Base-by-base conservation (phyloP, 768 basidiomycete species). In the Agrocybe praecox region DNA sequence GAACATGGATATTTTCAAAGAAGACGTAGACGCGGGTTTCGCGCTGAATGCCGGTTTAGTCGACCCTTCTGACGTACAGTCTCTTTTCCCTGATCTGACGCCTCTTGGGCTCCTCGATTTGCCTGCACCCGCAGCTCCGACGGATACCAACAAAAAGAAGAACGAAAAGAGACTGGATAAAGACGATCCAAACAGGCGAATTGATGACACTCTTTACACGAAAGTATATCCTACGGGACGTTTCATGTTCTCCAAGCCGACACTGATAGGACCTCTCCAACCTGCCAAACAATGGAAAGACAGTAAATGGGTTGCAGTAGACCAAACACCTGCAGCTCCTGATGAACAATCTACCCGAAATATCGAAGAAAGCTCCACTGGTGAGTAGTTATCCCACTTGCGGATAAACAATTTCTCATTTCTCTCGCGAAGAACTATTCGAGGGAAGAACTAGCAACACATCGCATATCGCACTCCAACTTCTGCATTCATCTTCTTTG, bases 81-180 rank as follows among this genome's bases (percentile, higher is more conserved):
- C 89, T 29, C 83, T 98, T 42, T 97, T 97, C 69, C 94, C 95
- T 0, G 96, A 97, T 54, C 80, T 96, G 11, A 82, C 83, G 32
- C 81, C 86, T 11, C 76, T 85, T 40, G 75, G 74, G 11, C 74
- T 91, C 51, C 72, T 84, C 29, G 87, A 88, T 52, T 62, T 81
- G 58, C 60, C 77, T 63, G 67, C 72, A 18, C 58, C 68, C 47
- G 34, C 64, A 22, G 62, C 69, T n/a, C 61, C 63, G 29, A 48
- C 62, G 2, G 55, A 67, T n/a, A 40, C 12, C 46, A 73, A 74
- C 47, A 79, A 72, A 70, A 87, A 77, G 69, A 83, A 81, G 51
- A 80, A 81, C 36, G 88, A 84, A 56, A 88, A 85, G 61, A 80
- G 79, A 59, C 78, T 75, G 52, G 82, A 79, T 51, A 85, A 83